These are phyloP conservation scores for Pseudonitzschia multistriata DNA, from an alignment of 108 stramenopile species.

Conservation along the genomic window DNA sequence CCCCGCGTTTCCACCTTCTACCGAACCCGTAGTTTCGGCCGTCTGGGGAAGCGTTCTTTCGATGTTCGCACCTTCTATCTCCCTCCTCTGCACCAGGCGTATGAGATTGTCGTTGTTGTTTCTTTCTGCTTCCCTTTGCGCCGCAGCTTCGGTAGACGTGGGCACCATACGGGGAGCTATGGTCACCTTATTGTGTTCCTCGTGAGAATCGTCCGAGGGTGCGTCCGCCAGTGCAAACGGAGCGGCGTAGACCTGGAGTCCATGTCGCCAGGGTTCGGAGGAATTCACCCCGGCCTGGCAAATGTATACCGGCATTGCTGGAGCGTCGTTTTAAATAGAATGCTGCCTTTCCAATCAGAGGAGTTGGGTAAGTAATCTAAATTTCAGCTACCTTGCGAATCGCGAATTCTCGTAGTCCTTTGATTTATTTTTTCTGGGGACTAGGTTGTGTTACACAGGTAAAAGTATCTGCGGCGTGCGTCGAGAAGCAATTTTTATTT, in stretches of 20 bases:
- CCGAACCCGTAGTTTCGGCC: too few species aligned
- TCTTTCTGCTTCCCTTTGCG: not conserved
- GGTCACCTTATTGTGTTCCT: not conserved
- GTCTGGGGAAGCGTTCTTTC: not conserved
- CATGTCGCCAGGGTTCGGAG: conserved; percentile 79
- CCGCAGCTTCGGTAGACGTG: not conserved
- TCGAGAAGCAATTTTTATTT: too few species aligned
- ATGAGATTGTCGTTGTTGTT: not conserved
- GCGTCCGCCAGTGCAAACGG: conserved; percentile 53
- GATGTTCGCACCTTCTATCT: not conserved
- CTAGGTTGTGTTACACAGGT: too few species aligned
- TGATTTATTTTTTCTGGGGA: too few species aligned
- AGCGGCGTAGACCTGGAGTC: conserved; percentile 68
- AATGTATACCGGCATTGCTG: conserved; percentile 76
- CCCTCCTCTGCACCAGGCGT: not conserved
- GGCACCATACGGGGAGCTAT: not conserved
- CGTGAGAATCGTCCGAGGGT: not conserved
- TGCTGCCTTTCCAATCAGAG: too few species aligned
- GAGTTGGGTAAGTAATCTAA: too few species aligned
- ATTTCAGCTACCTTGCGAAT: too few species aligned
- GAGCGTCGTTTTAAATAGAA: too few species aligned
- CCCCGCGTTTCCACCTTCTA: not conserved
- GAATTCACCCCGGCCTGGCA: conserved; percentile 62
- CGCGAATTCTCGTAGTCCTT: too few species aligned
- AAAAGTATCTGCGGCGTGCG: too few species aligned